Evolutionary conservation across 345 rosid species (phyloP), one percentile per base, ranked within the genome.

Genomic region (Garcia nutans): DNA sequence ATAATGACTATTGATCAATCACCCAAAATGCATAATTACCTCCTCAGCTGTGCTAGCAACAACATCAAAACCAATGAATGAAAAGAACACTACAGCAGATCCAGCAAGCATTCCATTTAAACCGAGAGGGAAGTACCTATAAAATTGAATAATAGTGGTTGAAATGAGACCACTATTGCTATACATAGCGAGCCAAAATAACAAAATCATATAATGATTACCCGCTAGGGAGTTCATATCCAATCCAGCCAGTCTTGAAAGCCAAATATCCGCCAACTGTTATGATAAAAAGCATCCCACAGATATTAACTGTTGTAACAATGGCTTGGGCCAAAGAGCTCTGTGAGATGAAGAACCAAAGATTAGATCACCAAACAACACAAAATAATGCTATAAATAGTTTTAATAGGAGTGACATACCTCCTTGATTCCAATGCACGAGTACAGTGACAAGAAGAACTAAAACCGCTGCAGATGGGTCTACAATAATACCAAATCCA

Each of bases 11-110:
- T 28, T 62, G 5, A 42, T 64, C 20, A 1, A 2, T 28, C 33
- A 56, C 31, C 31, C 17, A 57, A 59, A 3, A 23, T 12, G 56
- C 41, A 41, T 63, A 71, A 13, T 67, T 83, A 89, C 93, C 89
- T 89, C 93, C 65, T 89, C 93, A n/a, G 93, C 93, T 0, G 93
- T 86, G 73, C 89, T 86, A 71, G 91, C 83, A 12, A 89, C 90
- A 3, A 85, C 84, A 85, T 89, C 93, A 63, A 89, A 89, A 56
- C 93, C 93, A 70, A 89, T 89, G 78, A 78, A 89, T 22, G 93
- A 88, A 74, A 89, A 89, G 80, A 89, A 89, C 61, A 89, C 91
- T 41, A 86, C 68, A 6, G 83, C 93, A 73, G 93, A 84, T 76
- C 91, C 93, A 17, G 91, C 89, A 55, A 89, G 91, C 84, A 88